Conservation (phyloP, 169 alveolate genomes). For the Babesia bigemina region DNA sequence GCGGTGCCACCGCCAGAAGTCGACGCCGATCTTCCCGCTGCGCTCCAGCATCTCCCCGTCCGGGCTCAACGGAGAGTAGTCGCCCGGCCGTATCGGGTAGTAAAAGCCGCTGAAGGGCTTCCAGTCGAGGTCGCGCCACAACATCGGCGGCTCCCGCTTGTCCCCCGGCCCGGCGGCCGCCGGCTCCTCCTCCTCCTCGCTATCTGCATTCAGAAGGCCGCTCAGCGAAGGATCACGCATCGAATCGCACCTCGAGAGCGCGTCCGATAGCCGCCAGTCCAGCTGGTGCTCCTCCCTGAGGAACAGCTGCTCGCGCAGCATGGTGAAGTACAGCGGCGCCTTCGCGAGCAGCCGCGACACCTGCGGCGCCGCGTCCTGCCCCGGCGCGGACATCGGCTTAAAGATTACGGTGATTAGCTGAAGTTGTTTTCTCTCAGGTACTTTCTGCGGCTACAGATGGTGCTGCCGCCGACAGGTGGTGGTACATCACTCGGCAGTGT, state of each 20-base stretch:
- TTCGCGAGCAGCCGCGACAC: constrained; percentile 2
- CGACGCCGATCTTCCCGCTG: constrained; percentile 61
- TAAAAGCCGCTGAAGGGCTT: neutral
- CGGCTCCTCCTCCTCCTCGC: neutral
- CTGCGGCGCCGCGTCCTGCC: neutral
- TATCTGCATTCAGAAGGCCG: neutral
- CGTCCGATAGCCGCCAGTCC: neutral
- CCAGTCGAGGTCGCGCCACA: constrained; percentile 51
- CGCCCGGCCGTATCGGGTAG: constrained; percentile 51
- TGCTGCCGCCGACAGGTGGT: neutral
- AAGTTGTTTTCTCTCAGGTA: constrained; percentile 9
- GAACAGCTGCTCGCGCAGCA: constrained; percentile 1
- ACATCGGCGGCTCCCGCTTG: constrained; percentile 3
- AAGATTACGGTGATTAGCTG: neutral
- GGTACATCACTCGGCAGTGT: neutral
- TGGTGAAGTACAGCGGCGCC: constrained; percentile 12
- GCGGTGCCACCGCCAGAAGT: constrained; percentile 68
- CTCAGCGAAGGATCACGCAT: neutral
- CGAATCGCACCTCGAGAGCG: neutral
- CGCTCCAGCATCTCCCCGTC: constrained; percentile 66
- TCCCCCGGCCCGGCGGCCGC: neutral
- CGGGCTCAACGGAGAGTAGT: constrained; percentile 67
- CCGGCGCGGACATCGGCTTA: neutral
- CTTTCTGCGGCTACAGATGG: constrained; percentile 13
- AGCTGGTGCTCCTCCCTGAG: neutral